Conservation (phyloP, 1,284 basidiomycete genomes). For the Ganoderma lucidum region DNA sequence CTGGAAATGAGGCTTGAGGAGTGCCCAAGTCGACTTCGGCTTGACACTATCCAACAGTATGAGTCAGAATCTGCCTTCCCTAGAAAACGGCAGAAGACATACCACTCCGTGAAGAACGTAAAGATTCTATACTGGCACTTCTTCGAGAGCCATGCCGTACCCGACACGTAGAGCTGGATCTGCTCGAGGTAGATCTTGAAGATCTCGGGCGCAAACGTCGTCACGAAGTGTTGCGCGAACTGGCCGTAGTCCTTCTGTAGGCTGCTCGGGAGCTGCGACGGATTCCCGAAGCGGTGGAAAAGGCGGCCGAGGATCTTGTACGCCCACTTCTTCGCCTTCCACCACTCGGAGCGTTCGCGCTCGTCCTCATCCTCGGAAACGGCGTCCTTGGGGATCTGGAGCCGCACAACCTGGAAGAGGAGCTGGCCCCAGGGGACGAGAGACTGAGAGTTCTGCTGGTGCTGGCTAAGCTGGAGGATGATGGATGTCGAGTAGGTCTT, state of each 20-base stretch:
- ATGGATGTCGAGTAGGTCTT: conserved; percentile 87
- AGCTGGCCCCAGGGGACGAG: conserved; percentile 87
- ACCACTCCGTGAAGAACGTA: conserved; percentile 88
- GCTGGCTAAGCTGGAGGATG: conserved; percentile 70
- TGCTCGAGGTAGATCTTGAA: conserved; percentile 81
- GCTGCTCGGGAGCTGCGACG: conserved; percentile 80
- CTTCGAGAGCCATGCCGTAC: conserved; percentile 79
- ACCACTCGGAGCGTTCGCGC: conserved; percentile 83
- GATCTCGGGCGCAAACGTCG: conserved; percentile 84
- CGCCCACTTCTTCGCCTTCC: conserved; percentile 92
- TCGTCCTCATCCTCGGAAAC: conserved; percentile 79
- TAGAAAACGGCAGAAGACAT: conserved; percentile 35
- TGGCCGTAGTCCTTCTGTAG: conserved; percentile 72
- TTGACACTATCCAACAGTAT: conserved; percentile 66
- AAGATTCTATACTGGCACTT: conserved; percentile 86
- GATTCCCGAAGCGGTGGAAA: conserved; percentile 86
- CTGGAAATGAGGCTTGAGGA: conserved; percentile 85
- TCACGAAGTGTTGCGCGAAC: conserved; percentile 83
- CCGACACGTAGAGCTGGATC: conserved; percentile 75
- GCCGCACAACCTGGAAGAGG: conserved; percentile 79
- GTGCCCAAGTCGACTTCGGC: conserved; percentile 86
- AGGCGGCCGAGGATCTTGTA: conserved; percentile 77
- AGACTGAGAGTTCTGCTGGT: conserved; percentile 78
- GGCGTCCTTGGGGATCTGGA: conserved; percentile 68
- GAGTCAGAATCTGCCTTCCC: too few relatives aligned